These are phyloP conservation scores for Naganishia sp. DNA, from an alignment of 1,284 basidiomycete genomes.

Conservation along the genomic window DNA sequence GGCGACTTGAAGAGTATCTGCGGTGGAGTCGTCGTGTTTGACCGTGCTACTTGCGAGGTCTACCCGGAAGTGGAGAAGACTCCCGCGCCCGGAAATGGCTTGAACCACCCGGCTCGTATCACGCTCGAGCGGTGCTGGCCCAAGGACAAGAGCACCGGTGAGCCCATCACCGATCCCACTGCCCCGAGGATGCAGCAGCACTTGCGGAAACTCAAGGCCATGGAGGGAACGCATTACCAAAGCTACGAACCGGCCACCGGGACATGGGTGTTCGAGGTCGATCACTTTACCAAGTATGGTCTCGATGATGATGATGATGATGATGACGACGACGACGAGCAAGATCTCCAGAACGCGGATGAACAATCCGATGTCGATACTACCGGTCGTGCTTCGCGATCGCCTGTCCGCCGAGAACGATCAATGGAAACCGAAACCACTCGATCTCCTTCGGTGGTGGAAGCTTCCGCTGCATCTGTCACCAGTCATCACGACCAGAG, in stretches of 20 bases:
- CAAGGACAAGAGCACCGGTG: conserved; percentile 84
- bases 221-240: conserved; percentile 84
- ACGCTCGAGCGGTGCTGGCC: conserved; percentile 82
- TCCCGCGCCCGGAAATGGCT: conserved; percentile 79
- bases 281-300: conserved; percentile 70
- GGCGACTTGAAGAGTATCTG: conserved; percentile 76
- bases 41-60: conserved; percentile 63
- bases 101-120: conserved; percentile 85
- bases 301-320: conserved; percentile 49
- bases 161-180: conserved; percentile 80
- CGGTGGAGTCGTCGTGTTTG: conserved; percentile 85
- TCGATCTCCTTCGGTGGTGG: conserved; percentile 5
- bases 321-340: conserved; percentile 41
- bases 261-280: conserved; percentile 90
- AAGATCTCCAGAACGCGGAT: conserved; percentile 37
- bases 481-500: conserved; percentile 3
- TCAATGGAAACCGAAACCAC: conserved; percentile 17
- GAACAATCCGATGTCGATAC: conserved; percentile 19
- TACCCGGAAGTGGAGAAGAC: conserved; percentile 82
- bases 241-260: conserved; percentile 77
- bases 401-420: conserved; percentile 7
- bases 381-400: neutral
- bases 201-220: conserved; percentile 77
- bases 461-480: conserved; percentile 12
- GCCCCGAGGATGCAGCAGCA: conserved; percentile 75